Conservation (phyloP, 2,329 filamentous ascomycete species). For the Monosporascus sp. region DNA sequence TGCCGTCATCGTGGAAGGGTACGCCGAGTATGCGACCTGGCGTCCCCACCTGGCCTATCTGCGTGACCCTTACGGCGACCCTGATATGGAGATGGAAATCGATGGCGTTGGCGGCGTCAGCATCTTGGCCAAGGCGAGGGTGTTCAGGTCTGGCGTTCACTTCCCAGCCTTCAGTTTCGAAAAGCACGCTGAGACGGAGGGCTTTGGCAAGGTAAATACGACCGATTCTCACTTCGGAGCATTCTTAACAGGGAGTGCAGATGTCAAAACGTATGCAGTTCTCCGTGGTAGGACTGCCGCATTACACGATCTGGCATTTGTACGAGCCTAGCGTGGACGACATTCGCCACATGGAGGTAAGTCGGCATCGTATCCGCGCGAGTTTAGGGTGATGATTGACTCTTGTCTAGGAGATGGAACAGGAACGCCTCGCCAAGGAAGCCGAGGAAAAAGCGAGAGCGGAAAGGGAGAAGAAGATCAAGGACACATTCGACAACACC, state of each 20-base stretch:
- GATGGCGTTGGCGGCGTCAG: slow-evolving; percentile 96
- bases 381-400: slow-evolving; percentile 9
- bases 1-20: slow-evolving; percentile 97
- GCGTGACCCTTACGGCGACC: slow-evolving; percentile 92
- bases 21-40: slow-evolving; percentile 98
- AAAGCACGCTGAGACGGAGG: slow-evolving; percentile 97
- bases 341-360: slow-evolving; percentile 88
- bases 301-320: slow-evolving; percentile 99
- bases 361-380: slow-evolving; percentile 8
- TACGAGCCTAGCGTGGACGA: slow-evolving; percentile 99
- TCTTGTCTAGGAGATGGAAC: slow-evolving; percentile 74
- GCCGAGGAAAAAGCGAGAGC: slow-evolving; percentile 71
- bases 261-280: slow-evolving; percentile 97
- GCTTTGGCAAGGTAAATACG: slow-evolving; percentile 82
- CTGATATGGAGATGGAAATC: slow-evolving; percentile 99
- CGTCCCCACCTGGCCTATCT: slow-evolving; percentile 94
- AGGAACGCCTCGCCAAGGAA: slow-evolving; percentile 74
- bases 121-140: slow-evolving; percentile 91
- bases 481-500: slow-evolving; percentile 73
- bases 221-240: slow-evolving; percentile 4
- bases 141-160: slow-evolving; percentile 91
- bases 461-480: slow-evolving; percentile 70
- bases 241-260: slow-evolving; percentile 38
- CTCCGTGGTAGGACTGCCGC: slow-evolving; percentile 89
- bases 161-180: slow-evolving; percentile 98